A percentile compares a stretch with the other conserved stretches of the same genome.
These are phyloP conservation scores for Whalleya microplaca DNA, from an alignment of 2,329 filamentous ascomycete genomes.

Conservation along the genomic window DNA sequence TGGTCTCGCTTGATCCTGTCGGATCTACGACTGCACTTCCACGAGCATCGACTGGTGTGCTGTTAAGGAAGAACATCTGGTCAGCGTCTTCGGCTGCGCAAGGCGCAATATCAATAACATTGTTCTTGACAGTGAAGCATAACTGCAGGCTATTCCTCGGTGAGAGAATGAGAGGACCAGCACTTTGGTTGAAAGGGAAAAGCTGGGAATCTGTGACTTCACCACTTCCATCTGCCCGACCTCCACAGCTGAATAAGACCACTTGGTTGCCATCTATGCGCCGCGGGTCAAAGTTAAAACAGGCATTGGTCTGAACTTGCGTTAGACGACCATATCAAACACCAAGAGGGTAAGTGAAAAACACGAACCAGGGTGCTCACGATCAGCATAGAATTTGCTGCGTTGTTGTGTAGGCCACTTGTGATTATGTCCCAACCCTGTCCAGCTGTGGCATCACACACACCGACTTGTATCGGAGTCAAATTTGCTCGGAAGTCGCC, in stretches of 20 bases:
- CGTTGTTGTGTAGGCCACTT: constrained; percentile 54
- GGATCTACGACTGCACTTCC: neutral
- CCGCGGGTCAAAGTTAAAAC: constrained; percentile 60
- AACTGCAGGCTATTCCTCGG: constrained; percentile 49
- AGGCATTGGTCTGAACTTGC: constrained; percentile 53
- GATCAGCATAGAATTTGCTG: constrained; percentile 50
- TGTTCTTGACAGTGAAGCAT: constrained; percentile 51
- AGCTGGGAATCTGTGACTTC: constrained; percentile 55
- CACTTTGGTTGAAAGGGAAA: constrained; percentile 49
- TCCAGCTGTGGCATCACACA: constrained; percentile 45
- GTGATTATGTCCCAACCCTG: constrained; percentile 51
- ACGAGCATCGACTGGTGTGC: constrained; percentile 9
- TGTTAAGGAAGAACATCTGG: constrained; percentile 47
- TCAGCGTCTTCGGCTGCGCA: constrained; percentile 45
- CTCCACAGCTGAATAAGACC: constrained; percentile 61
- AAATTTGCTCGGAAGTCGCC: constrained; percentile 51
- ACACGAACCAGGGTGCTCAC: constrained; percentile 53
- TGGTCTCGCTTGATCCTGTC: neutral
- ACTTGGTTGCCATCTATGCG: constrained; percentile 55
- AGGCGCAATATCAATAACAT: constrained; percentile 47
- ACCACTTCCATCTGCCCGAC: constrained; percentile 58
- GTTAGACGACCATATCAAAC: constrained; percentile 3
- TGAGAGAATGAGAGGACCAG: constrained; percentile 47
- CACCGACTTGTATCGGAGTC: constrained; percentile 45
- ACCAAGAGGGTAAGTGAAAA: neutral